Evolutionary conservation across 768 basidiomycete species (phyloP), one percentile per base, ranked within the genome.

Genomic region (Naganishia antarctica): DNA sequence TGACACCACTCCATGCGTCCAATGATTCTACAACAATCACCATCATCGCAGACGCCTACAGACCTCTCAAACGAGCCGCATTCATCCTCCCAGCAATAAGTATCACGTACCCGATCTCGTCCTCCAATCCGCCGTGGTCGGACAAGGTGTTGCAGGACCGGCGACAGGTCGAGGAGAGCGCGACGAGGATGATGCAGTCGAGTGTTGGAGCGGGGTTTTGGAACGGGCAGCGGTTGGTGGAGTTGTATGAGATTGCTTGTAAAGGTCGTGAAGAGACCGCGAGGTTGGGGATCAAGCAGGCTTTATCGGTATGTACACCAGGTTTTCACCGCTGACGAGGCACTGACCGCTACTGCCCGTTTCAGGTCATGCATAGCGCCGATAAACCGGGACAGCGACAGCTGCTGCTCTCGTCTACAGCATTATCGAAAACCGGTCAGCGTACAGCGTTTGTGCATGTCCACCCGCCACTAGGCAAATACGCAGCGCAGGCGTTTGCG

Each of bases 81-180:
- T 97, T 97, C 74, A 89, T 94, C 68, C 80, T 96, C 13, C 90
- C 90, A 0, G 83, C 88, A 69, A 83, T 96, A 70, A 86, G 85
- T 32, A 89, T 88, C 25, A 85, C 92, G 32, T 97, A 98, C 76
- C 91, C 92, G 0, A 93, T 97, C 74, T 88, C 87, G 28, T 85
- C 87, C 1, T 70, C 86, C 16, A 88, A 88, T 58, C 89, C 94
- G 7, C 93, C 93, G 1, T 88, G 85, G 50, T 89, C 85, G 2
- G 86, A 87, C 0, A 83, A 83, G 2, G 80, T 91, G 58, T 86
- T 85, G 76, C 88, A 90, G 65, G 90, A 93, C 80, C 89, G 88
- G 78, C 81, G 82, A 63, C 83, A 84, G n/a, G 86, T 88, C 43
- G 88, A 90, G 77, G 86, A 87, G 61, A 81, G 83, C 53, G 78